A percentile compares a stretch with the other conserved stretches of the same genome.
phyloP scores from a whole-genome alignment of 805 yeast species.

The Scheffersomyces spartinae region DNA sequence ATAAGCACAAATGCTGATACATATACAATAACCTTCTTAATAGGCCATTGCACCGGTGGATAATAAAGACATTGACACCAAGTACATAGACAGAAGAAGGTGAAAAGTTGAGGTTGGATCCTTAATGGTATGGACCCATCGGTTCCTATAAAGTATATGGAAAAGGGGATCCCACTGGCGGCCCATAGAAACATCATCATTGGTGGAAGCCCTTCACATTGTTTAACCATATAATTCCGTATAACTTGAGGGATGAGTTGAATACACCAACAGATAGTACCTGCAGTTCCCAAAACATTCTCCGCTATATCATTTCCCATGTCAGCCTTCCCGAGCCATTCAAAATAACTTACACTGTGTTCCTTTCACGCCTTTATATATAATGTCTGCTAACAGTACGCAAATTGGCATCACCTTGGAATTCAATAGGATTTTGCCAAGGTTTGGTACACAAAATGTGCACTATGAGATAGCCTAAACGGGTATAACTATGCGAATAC shows the following conservation, averaged over 20 bases:
- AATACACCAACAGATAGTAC: slow-evolving; percentile 88
- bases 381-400: no score
- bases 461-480: no score
- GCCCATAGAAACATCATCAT: slow-evolving; percentile 85
- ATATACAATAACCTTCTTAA: slow-evolving; percentile 14
- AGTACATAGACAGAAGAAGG: slow-evolving; percentile 35
- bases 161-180: slow-evolving; percentile 41
- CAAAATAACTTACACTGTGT: no score
- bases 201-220: slow-evolving; percentile 82
- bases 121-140: slow-evolving; percentile 40
- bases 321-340: no score
- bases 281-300: slow-evolving; percentile 74
- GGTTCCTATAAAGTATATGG: slow-evolving; percentile 37
- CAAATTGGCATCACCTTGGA: no score
- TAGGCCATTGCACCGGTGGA: slow-evolving; percentile 32
- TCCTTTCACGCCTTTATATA: no score
- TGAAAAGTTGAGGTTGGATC: slow-evolving; percentile 44
- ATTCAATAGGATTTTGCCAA: no score
- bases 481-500: no score
- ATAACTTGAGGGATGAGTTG: slow-evolving; percentile 81
- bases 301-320: slow-evolving; percentile 38
- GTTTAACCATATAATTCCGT: slow-evolving; percentile 60
- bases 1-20: slow-evolving; percentile 23
- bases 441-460: no score
- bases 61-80: slow-evolving; percentile 41